Percentiles rank a stretch among this genome's conserved stretches.
Evolutionary conservation across 345 rosid species (phyloP).

Genomic region (Eutrema yunnanense): DNA sequence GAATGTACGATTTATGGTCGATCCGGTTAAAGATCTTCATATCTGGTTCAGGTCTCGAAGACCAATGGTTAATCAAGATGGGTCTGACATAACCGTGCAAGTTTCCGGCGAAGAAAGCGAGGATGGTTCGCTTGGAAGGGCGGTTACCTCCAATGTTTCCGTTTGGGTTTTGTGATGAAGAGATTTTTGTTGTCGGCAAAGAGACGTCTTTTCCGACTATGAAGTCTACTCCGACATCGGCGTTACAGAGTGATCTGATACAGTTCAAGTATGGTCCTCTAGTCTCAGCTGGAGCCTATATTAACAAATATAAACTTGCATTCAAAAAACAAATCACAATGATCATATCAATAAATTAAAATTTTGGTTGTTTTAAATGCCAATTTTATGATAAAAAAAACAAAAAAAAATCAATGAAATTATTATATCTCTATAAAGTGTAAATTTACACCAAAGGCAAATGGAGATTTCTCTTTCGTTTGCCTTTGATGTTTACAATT

Average conservation of each 20-base stretch:
- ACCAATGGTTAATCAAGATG: constrained; percentile 54
- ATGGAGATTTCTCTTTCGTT: no score
- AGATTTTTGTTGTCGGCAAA: constrained; percentile 58
- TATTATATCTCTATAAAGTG: no score
- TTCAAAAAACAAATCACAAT: neutral
- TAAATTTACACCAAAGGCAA: no score
- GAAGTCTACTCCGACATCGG: constrained; percentile 63
- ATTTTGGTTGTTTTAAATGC: no score
- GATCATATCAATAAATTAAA: no score
- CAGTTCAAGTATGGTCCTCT: constrained; percentile 40
- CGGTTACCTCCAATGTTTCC: constrained; percentile 65
- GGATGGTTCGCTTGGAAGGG: constrained; percentile 50
- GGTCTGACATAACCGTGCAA: constrained; percentile 73
- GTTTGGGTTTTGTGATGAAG: constrained; percentile 43
- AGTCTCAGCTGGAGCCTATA: constrained; percentile 79
- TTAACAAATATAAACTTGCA: constrained; percentile 1
- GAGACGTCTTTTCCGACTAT: constrained; percentile 65
- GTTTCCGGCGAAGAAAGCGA: constrained; percentile 81
- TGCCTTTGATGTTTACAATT: no score
- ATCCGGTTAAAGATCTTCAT: constrained; percentile 62
- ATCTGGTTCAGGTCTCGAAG: constrained; percentile 47
- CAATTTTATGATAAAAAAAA: no score
- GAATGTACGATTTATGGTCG: constrained; percentile 34
- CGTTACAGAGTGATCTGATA: constrained; percentile 70
- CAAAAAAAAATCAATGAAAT: no score